phyloP scores from a whole-genome alignment of 2,329 filamentous ascomycete genomes.

The Cladobotryum protrusum region DNA sequence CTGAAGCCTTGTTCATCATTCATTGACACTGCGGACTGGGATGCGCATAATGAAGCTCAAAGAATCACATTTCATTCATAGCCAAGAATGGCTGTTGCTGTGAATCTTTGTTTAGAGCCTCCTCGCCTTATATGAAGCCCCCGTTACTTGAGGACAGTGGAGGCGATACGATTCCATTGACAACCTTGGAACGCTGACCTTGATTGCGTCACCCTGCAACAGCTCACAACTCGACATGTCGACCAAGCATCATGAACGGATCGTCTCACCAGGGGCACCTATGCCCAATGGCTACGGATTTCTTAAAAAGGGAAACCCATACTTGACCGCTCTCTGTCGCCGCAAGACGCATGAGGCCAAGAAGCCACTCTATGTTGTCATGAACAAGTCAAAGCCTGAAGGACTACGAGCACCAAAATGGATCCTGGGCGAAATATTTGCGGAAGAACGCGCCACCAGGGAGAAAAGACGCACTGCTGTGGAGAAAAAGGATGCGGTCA shows the following conservation, averaged over 20 bases:
- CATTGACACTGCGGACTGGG: too few relatives aligned
- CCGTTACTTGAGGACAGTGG: too few relatives aligned
- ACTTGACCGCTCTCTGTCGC: slow-evolving; percentile 36
- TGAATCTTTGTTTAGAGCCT: too few relatives aligned
- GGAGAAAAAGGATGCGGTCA: slow-evolving; percentile 26
- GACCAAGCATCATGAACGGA: slow-evolving; percentile 13
- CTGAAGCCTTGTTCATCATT: too few relatives aligned
- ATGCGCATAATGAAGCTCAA: too few relatives aligned
- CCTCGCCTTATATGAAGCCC: too few relatives aligned
- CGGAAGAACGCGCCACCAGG: slow-evolving; percentile 26
- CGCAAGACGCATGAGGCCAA: slow-evolving; percentile 27
- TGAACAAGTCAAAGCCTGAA: slow-evolving; percentile 17
- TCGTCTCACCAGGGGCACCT: slow-evolving; percentile 20
- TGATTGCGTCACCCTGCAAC: too few relatives aligned
- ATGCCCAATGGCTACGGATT: slow-evolving; percentile 36
- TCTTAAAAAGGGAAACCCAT: slow-evolving; percentile 36
- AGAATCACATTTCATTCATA: too few relatives aligned
- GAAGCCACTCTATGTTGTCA: slow-evolving; percentile 32
- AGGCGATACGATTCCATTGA: too few relatives aligned
- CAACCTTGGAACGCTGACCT: too few relatives aligned
- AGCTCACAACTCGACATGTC: too few relatives aligned
- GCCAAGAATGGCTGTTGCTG: too few relatives aligned
- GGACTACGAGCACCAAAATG: slow-evolving; percentile 35
- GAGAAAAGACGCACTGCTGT: slow-evolving; percentile 27
- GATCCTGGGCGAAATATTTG: slow-evolving; percentile 24